Evolutionary conservation across 2,329 filamentous ascomycete genomes (phyloP), one percentile per base, ranked within the genome.

Genomic region (Coccinonectria pachysandricola): DNA sequence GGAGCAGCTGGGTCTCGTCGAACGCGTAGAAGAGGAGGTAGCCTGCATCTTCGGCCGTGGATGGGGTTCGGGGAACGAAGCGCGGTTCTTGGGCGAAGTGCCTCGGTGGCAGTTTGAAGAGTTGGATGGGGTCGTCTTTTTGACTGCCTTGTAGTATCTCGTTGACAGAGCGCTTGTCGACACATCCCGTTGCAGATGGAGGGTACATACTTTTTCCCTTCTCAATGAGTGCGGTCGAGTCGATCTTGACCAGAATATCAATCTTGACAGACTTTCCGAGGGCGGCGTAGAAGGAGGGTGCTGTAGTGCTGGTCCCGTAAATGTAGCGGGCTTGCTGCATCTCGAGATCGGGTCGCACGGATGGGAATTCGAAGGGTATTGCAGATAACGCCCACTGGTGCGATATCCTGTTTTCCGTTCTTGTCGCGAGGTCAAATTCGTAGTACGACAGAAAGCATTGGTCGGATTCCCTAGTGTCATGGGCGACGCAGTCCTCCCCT

Each of bases 371-470:
- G 30, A 82, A 76, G 0, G 75, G 68, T 21, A 82, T 71, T 2
- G 70, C 62, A 0, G 71, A 66, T 1, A 83, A 54, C 0, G 72
- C 74, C 57, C 75, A 80, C 39, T 82, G 73, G 23, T 76, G 62
- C 0, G 57, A 60, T 21, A 81, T 77, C 0, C 37, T 46, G 3
- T 52, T 47, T 3, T 18, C 14, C 1, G 4, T 41, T 11, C 0
- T 43, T 29, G 3, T 19, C 1, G 24, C 16, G 2, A 79, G 49
- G 2, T 59, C 54, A 41, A 82, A 81, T 19, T 62, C 60, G 44
- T 79, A 81, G 43, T 80, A 80, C 49, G 81, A 82, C 0, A 83
- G 57, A 5, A 76, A 65, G 32, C 76, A 82, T 47, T 82, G 73
- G 23, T 78, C 72, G 36, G 74, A 65, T 34, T 79, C 74, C 2